Percentiles rank a stretch among this genome's conserved stretches.
These are phyloP conservation scores for Larix kaempferi DNA, from an alignment of 75 land plant genomes.

Conservation along the genomic window DNA sequence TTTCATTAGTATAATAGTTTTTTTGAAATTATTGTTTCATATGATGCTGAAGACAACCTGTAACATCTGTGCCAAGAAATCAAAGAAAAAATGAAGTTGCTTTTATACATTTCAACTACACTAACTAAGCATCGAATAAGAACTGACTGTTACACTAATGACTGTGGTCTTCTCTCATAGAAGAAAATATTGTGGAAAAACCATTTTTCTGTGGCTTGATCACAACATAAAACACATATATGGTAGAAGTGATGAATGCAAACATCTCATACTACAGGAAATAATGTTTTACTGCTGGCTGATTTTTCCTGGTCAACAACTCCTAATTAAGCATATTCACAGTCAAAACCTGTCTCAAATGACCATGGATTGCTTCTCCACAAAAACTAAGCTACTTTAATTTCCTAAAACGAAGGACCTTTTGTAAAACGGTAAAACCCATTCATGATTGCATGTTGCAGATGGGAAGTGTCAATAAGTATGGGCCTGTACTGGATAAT, in stretches of 20 bases:
- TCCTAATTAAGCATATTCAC: neutral
- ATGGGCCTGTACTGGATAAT: neutral
- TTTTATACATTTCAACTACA: too few relatives aligned
- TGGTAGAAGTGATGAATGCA: too few relatives aligned
- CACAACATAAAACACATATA: too few relatives aligned
- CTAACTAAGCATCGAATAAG: too few relatives aligned
- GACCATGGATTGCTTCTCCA: neutral
- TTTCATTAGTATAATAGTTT: too few relatives aligned
- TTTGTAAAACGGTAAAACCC: neutral
- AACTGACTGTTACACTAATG: too few relatives aligned
- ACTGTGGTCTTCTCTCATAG: too few relatives aligned
- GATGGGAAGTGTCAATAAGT: neutral
- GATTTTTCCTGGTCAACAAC: neutral
- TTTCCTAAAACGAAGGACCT: neutral
- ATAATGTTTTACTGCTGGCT: neutral
- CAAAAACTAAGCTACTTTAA: neutral
- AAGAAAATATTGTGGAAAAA: too few relatives aligned
- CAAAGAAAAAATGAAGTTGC: too few relatives aligned
- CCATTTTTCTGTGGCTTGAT: too few relatives aligned
- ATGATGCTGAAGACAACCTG: neutral
- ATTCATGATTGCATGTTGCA: neutral
- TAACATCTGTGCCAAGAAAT: too few relatives aligned
- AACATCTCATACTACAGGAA: neutral
- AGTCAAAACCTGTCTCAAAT: neutral
- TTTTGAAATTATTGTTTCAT: neutral